Base-by-base conservation (phyloP, 306 rosid species). In the Cotoneaster glaucophyllus region DNA sequence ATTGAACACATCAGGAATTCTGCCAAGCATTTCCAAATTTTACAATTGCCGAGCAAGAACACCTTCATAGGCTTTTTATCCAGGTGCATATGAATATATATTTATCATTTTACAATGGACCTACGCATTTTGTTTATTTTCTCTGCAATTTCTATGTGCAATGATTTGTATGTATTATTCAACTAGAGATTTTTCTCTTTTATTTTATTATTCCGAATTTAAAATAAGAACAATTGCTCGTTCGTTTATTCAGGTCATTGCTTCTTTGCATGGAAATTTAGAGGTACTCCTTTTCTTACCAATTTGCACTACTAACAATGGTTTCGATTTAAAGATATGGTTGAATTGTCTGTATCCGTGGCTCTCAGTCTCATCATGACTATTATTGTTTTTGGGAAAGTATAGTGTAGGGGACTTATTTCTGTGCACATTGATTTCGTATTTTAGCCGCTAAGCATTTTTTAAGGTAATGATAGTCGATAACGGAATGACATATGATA, bases 211-310 rank as follows among this genome's bases (percentile, higher is more conserved):
- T 41, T 70, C 52, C 19, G 50, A 64, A 79, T 67, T 48, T 61
- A 11, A 3, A 74, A 6, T 63, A 22, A 52, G 52, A 32, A 32
- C 43, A 64, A 28, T 74, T 71, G 25, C 54, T 61, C 54, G 3
- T 59, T 59, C 13, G 17, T 18, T 5, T 57, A 14, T 90, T 78
- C 97, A 94, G 98, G 90, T 91, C 79, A 79, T 91, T 64, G 71
- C 87, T 72, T 90, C 96, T 18, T 78, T 94, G 86, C 96, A 94
- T 76, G 90, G 81, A 85, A 86, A 78, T 78, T 34, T 93, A 29
- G 89, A 93, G 96, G 98, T 93, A 86, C 65, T 76, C 48, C 6
- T 76, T 75, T 69, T 53, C 24, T 1, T 21, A 6, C 75, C 50
- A n/a, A 13, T 31, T 71, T 2, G 15, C 22, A 41, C 14, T n/a